These are phyloP conservation scores for Chaetomium sp. DNA, from an alignment of 2,329 filamentous ascomycete species.

Conservation along the genomic window DNA sequence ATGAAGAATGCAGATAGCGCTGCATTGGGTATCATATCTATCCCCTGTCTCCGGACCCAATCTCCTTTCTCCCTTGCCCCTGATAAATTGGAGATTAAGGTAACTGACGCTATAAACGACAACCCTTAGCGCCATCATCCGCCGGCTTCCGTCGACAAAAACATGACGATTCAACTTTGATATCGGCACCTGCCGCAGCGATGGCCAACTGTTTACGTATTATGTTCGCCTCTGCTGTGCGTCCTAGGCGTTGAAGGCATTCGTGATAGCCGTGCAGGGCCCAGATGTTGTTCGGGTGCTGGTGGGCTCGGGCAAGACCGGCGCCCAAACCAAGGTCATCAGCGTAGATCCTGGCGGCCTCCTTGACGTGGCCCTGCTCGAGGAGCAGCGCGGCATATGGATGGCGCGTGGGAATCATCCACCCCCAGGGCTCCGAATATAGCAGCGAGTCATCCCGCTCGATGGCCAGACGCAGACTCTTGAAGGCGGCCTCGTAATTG, in stretches of 20 bases:
- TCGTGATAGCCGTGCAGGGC: conserved; percentile 2
- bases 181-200: not conserved
- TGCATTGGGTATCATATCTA: not conserved
- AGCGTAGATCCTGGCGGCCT: not conserved
- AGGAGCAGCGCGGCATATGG: not conserved
- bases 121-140: not conserved
- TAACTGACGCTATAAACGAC: not conserved
- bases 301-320: not conserved
- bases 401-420: conserved; percentile 1
- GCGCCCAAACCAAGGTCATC: not conserved
- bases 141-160: not conserved
- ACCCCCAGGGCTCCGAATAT: conserved; percentile 2
- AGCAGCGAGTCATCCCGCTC: not conserved
- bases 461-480: not conserved
- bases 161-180: not conserved
- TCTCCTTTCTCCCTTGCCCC: not conserved
- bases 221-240: not conserved
- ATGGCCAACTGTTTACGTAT: not conserved
- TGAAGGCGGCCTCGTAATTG: not conserved
- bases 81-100: not conserved
- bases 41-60: not conserved
- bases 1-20: not conserved
- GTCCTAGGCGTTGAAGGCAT: not conserved
- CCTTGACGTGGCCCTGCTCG: not conserved
- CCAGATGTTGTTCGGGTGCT: conserved; percentile 1